Base-by-base conservation (phyloP, 352 stramenopile species). In the Thalassiosira livingstoniorum region DNA sequence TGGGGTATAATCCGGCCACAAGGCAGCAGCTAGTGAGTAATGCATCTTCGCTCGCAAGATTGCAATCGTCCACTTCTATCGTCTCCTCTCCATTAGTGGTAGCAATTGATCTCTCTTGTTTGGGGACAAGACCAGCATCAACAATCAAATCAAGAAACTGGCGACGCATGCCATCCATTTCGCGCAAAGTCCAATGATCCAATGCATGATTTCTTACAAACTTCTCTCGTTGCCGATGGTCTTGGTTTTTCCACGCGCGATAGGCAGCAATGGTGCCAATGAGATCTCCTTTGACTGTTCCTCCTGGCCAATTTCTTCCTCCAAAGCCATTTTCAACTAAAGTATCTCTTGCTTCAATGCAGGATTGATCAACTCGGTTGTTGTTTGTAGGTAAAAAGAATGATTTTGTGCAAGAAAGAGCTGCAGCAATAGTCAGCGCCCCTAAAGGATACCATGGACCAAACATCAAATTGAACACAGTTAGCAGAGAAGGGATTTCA, bases 1-100 rank as follows among this genome's bases (percentile, higher is more conserved):
- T 94, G 27, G 89, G 89, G 73, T 94, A 92, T 3, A 94, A 61
- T 4, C 89, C 89, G 51, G 80, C 80, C 10, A 90, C 87, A 58
- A 94, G 58, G 45, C 85, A 92, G 54, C 85, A 92, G 43, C 77
- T 89, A 13, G 85, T 91, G 25, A 92, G 53, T 15, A 92, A 42
- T 18, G 85, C 87, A 83, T 92, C 85, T 25, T 90, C 67, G n/a
- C 62, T 82, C 35, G 70, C 58, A 45, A 85, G 31, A 74, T 90
- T 82, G 51, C 57, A 81, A 68, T 73, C 43, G 34, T 79, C 55
- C 39, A 32, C 34, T 32, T 72, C 39, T 55, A 60, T 13, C 43
- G 11, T 35, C 15, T 69, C 27, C 39, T 73, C 23, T 4, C 39
- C 21, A 5, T 58, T 25, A 27, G n/a, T 47, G 13, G n/a, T n/a